Evolutionary conservation across 1,284 basidiomycete species (phyloP).

Genomic region (Thelephora terrestris): DNA sequence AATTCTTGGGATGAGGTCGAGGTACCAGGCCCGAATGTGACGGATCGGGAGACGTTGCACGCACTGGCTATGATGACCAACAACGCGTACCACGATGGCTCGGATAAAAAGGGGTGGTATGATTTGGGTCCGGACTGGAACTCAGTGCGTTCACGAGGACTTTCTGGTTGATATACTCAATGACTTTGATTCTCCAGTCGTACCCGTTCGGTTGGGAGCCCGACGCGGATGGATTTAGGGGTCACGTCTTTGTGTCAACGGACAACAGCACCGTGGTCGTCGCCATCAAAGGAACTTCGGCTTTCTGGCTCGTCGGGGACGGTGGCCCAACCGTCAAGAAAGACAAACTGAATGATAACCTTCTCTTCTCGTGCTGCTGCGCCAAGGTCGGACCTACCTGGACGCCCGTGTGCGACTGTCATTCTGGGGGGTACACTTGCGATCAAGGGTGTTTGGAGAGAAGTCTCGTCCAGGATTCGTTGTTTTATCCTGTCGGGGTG

Average conservation of each 20-base stretch:
- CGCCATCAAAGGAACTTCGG: constrained; percentile 90
- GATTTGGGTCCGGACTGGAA: constrained; percentile 60
- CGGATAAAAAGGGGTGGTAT: constrained; percentile 65
- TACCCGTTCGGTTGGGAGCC: constrained; percentile 91
- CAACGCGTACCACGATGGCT: constrained; percentile 68
- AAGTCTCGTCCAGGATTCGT: constrained; percentile 69
- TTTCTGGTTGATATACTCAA: neutral
- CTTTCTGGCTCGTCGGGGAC: constrained; percentile 60
- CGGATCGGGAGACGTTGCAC: constrained; percentile 70
- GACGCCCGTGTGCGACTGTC: constrained; percentile 92
- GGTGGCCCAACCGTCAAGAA: constrained; percentile 83
- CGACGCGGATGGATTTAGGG: constrained; percentile 80
- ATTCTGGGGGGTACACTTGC: constrained; percentile 74
- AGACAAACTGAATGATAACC: constrained; percentile 92
- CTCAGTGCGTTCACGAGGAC: constrained; percentile 30
- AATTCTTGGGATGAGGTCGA: constrained; percentile 55
- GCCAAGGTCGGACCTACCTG: constrained; percentile 90
- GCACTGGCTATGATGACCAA: constrained; percentile 92
- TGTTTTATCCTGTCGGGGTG: constrained; percentile 87
- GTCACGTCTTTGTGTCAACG: constrained; percentile 80
- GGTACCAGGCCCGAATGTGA: constrained; percentile 56
- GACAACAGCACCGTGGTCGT: constrained; percentile 85
- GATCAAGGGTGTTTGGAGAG: constrained; percentile 75
- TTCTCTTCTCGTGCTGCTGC: constrained; percentile 96
- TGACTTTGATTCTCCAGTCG: constrained; percentile 30